Evolutionary conservation across 1,284 basidiomycete species (phyloP), one percentile per base, ranked within the genome.

Genomic region (Cutaneotrichosporon cutaneum): DNA sequence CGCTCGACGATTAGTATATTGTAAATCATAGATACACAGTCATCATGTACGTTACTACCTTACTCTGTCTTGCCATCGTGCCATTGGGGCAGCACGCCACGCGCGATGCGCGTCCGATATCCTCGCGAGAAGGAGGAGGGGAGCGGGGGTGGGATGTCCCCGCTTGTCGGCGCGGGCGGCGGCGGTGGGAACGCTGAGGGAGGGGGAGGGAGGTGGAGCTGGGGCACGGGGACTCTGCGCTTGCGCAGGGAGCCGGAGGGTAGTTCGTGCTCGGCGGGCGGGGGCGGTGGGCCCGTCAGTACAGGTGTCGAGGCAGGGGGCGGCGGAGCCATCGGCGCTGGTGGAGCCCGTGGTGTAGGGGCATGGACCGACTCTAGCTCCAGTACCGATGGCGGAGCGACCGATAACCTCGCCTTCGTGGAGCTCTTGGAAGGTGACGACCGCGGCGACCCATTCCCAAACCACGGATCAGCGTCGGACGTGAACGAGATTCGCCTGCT

Each of bases 1-100:
- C 54, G 10, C 42, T 56, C 3, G 54, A 56, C 39, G 54, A 56
- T 24, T 56, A 45, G 42, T 36, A 9, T 21, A 5, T 54, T 42
- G 36, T 26, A 39, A 2, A 53, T 5, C n/a, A 22, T 22, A 27
- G 18, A 22, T 22, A 53, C 27, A 32, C 30, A 32, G n/a, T n/a
- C 32, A 50, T 26, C 44, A 26, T 27, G 24, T 51, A 27, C 45
- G 13, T 42, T 48, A 48, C 45, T 51, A 27, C 45, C 4, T 42
- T 48, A 48, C 45, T 48, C 45, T 11, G 22, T 26, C 26, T 48
- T 48, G 45, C 14, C 45, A 9, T 27, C 48, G 48, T 9, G 27
- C 48, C 48, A 51, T 16, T 51, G 18, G 14, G 27, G 48, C 27
- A 51, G 26, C 18, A 16, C 5, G 26, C 14, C 26, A 10, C 48